phyloP scores from a whole-genome alignment of 345 rosid species.

The Populus deltoides region DNA sequence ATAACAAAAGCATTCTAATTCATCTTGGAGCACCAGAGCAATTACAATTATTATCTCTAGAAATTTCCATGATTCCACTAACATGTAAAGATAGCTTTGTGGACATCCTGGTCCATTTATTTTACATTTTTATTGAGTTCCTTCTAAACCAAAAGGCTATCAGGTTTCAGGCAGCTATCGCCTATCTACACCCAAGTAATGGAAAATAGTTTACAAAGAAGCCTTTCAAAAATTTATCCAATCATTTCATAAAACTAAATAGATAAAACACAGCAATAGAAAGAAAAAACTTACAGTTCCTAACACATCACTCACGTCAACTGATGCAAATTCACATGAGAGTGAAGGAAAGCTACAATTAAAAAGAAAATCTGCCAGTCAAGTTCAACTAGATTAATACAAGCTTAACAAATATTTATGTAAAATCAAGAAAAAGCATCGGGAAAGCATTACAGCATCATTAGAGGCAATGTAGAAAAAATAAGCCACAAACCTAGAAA shows the following conservation, averaged over 20 bases:
- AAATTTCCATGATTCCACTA: not conserved
- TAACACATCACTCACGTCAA: slow-evolving; percentile 89
- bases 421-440: not conserved
- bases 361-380: slow-evolving; percentile 29
- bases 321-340: slow-evolving; percentile 95
- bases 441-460: not conserved
- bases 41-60: not conserved
- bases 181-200: not conserved
- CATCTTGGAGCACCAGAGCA: not conserved
- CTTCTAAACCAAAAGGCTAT: not conserved
- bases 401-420: slow-evolving; percentile 1
- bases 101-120: not conserved
- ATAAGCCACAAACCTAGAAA: not conserved
- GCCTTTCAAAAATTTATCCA: not conserved
- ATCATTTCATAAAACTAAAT: not conserved
- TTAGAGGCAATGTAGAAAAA: not conserved
- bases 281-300: slow-evolving; percentile 88
- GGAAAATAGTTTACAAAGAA: not conserved
- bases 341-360: slow-evolving; percentile 85
- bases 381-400: slow-evolving; percentile 12
- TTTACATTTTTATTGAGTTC: not conserved
- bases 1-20: not conserved
- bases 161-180: not conserved
- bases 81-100: not conserved
- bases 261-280: not conserved